Conservation (phyloP, 2,329 filamentous ascomycete genomes). For the Moelleriella libera region DNA sequence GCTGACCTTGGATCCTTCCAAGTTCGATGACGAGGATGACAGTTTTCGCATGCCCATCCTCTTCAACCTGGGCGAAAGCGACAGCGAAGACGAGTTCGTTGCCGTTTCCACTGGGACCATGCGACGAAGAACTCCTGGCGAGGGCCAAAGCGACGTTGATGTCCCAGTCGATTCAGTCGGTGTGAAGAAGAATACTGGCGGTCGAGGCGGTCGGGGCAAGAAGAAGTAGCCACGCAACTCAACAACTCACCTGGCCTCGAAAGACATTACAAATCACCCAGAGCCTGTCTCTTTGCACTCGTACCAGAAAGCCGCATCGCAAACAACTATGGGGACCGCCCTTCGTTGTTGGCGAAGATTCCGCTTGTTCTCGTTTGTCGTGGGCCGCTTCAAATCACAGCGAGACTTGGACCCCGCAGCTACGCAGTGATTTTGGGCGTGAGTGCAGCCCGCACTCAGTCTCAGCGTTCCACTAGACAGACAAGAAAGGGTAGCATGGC, state of each 20-base stretch:
- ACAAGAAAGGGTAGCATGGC: too few species aligned
- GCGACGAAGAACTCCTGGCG: conserved; percentile 69
- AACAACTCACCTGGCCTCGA: neutral
- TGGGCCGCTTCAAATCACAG: too few species aligned
- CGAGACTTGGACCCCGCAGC: too few species aligned
- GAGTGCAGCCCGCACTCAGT: too few species aligned
- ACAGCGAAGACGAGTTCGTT: conserved; percentile 82
- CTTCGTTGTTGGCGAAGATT: too few species aligned
- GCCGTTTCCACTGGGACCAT: conserved; percentile 65
- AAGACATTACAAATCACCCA: too few species aligned
- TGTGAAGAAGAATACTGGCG: conserved; percentile 22
- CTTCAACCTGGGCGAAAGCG: conserved; percentile 84
- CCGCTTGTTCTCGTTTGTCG: too few species aligned
- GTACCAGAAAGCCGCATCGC: too few species aligned
- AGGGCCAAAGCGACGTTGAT: conserved; percentile 45
- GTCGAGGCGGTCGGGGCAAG: conserved; percentile 24
- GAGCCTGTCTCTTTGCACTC: too few species aligned
- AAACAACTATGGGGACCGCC: too few species aligned
- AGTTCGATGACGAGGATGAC: conserved; percentile 43
- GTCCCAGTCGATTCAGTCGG: conserved; percentile 32
- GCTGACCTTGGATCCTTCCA: conserved; percentile 56
- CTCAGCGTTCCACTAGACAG: too few species aligned
- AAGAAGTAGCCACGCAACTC: conserved; percentile 17
- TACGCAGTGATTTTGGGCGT: too few species aligned
- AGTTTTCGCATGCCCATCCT: conserved; percentile 86